A percentile compares a stretch with the other conserved stretches of the same genome.
These are phyloP conservation scores for Triticum dicoccoides DNA, from an alignment of 176 grass and related monocot genomes.

Conservation along the genomic window DNA sequence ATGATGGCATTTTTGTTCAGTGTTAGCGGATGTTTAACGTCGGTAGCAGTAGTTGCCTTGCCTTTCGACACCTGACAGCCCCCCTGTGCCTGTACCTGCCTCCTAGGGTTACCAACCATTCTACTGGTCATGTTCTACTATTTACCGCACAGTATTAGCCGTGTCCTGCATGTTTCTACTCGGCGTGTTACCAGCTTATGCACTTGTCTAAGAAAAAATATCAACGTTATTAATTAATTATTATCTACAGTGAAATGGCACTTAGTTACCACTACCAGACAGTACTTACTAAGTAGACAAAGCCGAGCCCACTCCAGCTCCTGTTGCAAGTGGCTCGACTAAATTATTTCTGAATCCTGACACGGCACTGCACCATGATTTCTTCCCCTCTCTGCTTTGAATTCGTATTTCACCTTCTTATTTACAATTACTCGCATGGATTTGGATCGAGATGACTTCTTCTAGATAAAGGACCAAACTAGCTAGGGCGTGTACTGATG, in stretches of 20 bases:
- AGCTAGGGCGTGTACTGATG: background rate
- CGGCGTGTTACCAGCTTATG: background rate
- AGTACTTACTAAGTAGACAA: slow-evolving; percentile 6
- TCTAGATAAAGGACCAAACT: background rate
- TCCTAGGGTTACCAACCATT: too few relatives aligned
- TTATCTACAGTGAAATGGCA: background rate
- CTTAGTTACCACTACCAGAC: background rate
- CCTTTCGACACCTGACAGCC: slow-evolving; percentile 8
- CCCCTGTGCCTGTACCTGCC: too few relatives aligned
- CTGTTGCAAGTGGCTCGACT: slow-evolving; percentile 33
- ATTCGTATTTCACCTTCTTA: slow-evolving; percentile 5
- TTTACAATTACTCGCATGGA: background rate
- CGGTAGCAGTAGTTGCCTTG: background rate
- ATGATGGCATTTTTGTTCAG: slow-evolving; percentile 42
- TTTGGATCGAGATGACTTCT: background rate
- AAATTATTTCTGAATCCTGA: slow-evolving; percentile 29
- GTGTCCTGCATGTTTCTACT: background rate
- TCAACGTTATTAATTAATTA: background rate
- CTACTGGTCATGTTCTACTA: background rate
- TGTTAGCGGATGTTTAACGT: slow-evolving; percentile 8
- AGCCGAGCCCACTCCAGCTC: background rate
- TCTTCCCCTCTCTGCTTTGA: slow-evolving; percentile 4
- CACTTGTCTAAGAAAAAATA: too few relatives aligned
- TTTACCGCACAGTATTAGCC: slow-evolving; percentile 1
- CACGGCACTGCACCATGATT: slow-evolving; percentile 7